A percentile compares a stretch with the other conserved stretches of the same genome.
phyloP scores from a whole-genome alignment of 257 asterid genomes.

The Scutellaria galericulata region DNA sequence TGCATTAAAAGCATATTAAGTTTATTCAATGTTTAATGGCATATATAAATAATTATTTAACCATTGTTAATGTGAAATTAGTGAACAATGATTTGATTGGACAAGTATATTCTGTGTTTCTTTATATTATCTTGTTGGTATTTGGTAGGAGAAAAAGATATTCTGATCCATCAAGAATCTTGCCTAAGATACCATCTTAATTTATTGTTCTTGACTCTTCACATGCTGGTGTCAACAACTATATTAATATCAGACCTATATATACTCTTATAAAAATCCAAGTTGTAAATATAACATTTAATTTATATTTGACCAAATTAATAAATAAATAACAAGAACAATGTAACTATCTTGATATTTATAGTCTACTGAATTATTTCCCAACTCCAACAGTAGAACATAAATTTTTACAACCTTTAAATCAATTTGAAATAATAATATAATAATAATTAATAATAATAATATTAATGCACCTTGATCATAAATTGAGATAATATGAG shows the following conservation, averaged over 20 bases:
- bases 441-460: too few species aligned
- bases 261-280: too few species aligned
- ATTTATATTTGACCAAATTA: too few species aligned
- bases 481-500: too few species aligned
- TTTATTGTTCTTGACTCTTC: conserved; percentile 26
- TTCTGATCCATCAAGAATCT: conserved; percentile 54
- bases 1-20: conserved; percentile 44
- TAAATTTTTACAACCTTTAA: too few species aligned
- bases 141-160: conserved; percentile 40
- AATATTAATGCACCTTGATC: too few species aligned
- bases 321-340: too few species aligned
- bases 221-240: conserved; percentile 30
- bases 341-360: too few species aligned
- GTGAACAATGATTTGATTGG: conserved; percentile 43
- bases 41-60: conserved; percentile 13
- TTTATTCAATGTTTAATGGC: conserved; percentile 17
- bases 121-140: conserved; percentile 43
- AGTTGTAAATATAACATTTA: too few species aligned
- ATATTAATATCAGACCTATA: not conserved
- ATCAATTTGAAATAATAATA: too few species aligned
- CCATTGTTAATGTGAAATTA: conserved; percentile 29
- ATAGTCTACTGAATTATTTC: too few species aligned
- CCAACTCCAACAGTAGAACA: too few species aligned
- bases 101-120: conserved; percentile 40
- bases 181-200: conserved; percentile 40